Percentiles rank a stretch among this genome's conserved stretches.
These are phyloP conservation scores for Tillandsia leiboldiana DNA, from an alignment of 176 grass and related monocot species.

Conservation along the genomic window DNA sequence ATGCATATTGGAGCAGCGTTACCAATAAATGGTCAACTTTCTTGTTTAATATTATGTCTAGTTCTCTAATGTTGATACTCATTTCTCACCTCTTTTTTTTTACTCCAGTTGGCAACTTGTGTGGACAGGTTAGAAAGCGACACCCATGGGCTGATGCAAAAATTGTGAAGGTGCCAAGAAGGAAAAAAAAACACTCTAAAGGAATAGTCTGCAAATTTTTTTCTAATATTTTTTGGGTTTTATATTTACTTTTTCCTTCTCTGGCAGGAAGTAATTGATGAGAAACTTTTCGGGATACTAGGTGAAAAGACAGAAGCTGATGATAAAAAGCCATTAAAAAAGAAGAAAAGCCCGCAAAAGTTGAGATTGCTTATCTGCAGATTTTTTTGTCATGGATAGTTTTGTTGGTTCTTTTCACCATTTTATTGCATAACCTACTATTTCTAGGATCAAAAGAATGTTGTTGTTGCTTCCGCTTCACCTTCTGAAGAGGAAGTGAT, in stretches of 20 bases:
- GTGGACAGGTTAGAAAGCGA: too few species aligned
- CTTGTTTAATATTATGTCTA: too few species aligned
- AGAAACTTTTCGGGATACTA: slow-evolving; percentile 61
- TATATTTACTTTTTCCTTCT: slow-evolving; percentile 12
- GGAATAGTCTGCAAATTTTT: background rate
- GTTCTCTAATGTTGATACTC: too few species aligned
- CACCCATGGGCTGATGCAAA: too few species aligned
- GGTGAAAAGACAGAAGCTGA: slow-evolving; percentile 88
- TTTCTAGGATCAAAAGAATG: slow-evolving; percentile 61
- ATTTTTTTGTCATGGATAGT: slow-evolving; percentile 4
- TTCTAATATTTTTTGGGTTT: slow-evolving; percentile 15
- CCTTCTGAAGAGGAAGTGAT: slow-evolving; percentile 83
- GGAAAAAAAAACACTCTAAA: too few species aligned
- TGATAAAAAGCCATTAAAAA: slow-evolving; percentile 87
- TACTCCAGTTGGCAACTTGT: too few species aligned
- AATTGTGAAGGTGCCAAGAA: too few species aligned
- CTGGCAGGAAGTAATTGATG: slow-evolving; percentile 79
- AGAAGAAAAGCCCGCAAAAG: slow-evolving; percentile 84
- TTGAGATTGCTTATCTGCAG: slow-evolving; percentile 45
- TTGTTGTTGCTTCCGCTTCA: slow-evolving; percentile 23
- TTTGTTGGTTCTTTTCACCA: background rate
- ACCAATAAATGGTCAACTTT: too few species aligned
- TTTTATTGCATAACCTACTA: slow-evolving; percentile 14
- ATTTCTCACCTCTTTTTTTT: too few species aligned
- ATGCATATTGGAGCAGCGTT: too few species aligned